phyloP scores from a whole-genome alignment of 2,329 filamentous ascomycete species.

The Fusarium foetens region DNA sequence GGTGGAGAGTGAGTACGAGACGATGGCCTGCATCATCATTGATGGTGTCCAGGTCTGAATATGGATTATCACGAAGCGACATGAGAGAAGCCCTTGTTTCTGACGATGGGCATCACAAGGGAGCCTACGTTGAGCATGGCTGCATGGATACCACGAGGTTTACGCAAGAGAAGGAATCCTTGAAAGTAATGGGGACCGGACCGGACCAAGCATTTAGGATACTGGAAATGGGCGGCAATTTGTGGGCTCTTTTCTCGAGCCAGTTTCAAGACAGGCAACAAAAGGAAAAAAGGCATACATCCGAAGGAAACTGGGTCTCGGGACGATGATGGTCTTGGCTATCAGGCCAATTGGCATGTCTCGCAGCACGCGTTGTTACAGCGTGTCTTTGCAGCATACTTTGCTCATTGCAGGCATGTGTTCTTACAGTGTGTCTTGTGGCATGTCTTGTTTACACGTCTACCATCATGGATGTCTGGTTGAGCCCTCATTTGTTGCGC shows the following conservation, averaged over 20 bases:
- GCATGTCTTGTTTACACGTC: background rate
- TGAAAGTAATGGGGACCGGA: slow-evolving; percentile 2
- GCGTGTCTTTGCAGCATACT: background rate
- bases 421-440: background rate
- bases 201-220: slow-evolving; percentile 12
- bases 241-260: slow-evolving; percentile 30
- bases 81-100: background rate
- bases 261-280: slow-evolving; percentile 21
- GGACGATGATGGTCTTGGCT: slow-evolving; percentile 4
- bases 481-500: slow-evolving; percentile 8
- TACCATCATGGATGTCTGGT: background rate
- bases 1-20: background rate
- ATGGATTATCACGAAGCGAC: slow-evolving; percentile 20
- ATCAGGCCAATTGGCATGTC: background rate
- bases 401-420: too few species aligned
- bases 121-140: background rate
- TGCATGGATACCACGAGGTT: slow-evolving; percentile 2
- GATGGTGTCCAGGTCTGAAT: background rate
- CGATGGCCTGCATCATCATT: background rate
- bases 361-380: background rate
- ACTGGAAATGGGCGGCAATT: slow-evolving; percentile 23
- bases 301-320: background rate
- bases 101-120: background rate
- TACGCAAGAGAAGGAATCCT: slow-evolving; percentile 15
- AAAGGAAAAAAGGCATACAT: slow-evolving; percentile 13